Base-by-base conservation (phyloP, 163 green algal genomes). In the Scenedesmus sp. region DNA sequence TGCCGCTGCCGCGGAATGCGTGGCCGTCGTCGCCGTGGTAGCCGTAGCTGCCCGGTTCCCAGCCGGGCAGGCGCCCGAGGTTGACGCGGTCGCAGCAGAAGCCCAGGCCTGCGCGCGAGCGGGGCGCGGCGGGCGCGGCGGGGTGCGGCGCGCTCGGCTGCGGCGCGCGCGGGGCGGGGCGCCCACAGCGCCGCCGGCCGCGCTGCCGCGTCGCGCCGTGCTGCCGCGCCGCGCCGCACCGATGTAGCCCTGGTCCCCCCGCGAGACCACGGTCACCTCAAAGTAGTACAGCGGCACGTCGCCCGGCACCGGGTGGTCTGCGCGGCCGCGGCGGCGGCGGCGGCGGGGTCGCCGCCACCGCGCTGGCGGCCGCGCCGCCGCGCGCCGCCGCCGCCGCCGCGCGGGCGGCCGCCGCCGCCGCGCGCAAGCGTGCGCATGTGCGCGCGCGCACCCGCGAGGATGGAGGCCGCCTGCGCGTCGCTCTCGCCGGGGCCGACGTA, bases 21-120 rank as follows among this genome's bases (percentile, higher is more conserved):
- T 93, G 36, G 7, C 94, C 94, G 70, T 98, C 94, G 74, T 98
- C 94, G 0, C 92, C 94, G 60, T 97, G 93, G 78, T 97, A 97
- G 6, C 78, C 86, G 60, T 95, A 97, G 26, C 86, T 93, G 78
- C 92, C 87, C 0, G 76, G 57, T 70, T 97, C 93, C 93, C 93
- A 97, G 14, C 93, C 93, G 11, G 90, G 91, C 65, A 97, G 86
- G 11, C 92, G 76, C 4, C 85, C 75, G 63, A 94, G 81, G 28
- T 90, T 88, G 0, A 96, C 90, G 18, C 94, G 87, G 0, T 84
- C 60, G 0, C 82, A 80, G 15, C 86, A 89, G 44, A 96, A 95
- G 11, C 93, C 93, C 39, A 47, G 39, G 39, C 39, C 39, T 47
- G 39, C 39, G 10, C 6, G 39, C 39, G 6, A 47, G 39, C 7